Base-by-base conservation (phyloP, 2,329 filamentous ascomycete species). In the Macroventuria anomochaeta region DNA sequence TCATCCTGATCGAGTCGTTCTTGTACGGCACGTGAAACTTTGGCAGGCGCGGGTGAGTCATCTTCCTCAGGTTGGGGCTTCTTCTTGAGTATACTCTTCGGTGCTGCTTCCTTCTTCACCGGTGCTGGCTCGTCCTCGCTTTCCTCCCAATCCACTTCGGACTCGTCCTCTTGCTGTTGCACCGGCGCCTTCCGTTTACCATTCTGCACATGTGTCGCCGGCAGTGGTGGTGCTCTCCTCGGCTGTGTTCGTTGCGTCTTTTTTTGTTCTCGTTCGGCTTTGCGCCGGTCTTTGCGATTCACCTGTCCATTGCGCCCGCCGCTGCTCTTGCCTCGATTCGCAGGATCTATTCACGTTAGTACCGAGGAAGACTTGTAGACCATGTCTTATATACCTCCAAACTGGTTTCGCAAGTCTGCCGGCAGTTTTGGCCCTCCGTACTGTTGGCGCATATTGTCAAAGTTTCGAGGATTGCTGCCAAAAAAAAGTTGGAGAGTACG, bases 1-100 rank as follows among this genome's bases (percentile, higher is more conserved):
- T 97, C 92, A 53, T 99, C 93, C 57, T 90, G 81, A 0, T 85
- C 87, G 4, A 97, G 78, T 62, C 58, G 65, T 17, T 87, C 83
- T 67, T 82, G 85, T n/a, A 86, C 78, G 18, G 65, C 70, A 43
- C 71, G 68, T 7, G 75, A 73, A 7, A 77, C 33, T 37, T 63
- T 65, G 6, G 67, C 60, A 13, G 63, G 53, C 20, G 65, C 63
- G 13, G 63, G 53, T 7, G 61, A 53, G 8, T 60, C 58, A 2
- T 52, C 42, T 42, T 62, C 32, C 17, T 38, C 12, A 1, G 39
- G 18, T 3, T 41, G 43, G 8, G 52, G 31, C 20, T 59, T 63
- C 36, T 61, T 62, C 48, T 73, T 73, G 32, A 67, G 47, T 23
- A 68, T 69, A 42, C 69, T 60, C 25, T 69, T 71, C 55, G 67